Conservation (phyloP, 2,329 filamentous ascomycete species). For the Alternaria novae-zelandiae region DNA sequence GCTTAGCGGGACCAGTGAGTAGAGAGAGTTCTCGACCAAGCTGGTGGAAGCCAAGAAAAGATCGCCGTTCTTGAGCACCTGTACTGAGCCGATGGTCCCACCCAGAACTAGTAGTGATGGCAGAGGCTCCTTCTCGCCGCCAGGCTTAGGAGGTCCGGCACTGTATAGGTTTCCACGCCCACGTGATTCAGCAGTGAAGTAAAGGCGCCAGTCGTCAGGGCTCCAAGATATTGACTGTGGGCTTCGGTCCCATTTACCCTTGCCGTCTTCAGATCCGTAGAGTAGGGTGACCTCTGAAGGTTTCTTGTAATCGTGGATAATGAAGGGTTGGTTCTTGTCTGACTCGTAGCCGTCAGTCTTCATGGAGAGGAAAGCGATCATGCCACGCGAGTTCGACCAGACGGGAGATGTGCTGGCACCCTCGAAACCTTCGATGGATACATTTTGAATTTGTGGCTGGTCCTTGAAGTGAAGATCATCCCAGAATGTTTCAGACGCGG, state of each 20-base stretch:
- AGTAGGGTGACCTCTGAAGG: conserved; percentile 64
- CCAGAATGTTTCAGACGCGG: conserved; percentile 65
- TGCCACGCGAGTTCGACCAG: conserved; percentile 75
- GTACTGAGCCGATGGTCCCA: conserved; percentile 53
- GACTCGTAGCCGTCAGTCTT: conserved; percentile 77
- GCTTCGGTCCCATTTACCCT: conserved; percentile 65
- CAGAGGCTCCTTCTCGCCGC: conserved; percentile 16
- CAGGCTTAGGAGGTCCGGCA: conserved; percentile 17
- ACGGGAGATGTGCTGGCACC: conserved; percentile 71
- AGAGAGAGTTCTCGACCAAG: conserved; percentile 74
- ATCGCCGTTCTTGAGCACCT: conserved; percentile 57
- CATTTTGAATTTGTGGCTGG: conserved; percentile 53
- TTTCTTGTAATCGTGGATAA: conserved; percentile 67
- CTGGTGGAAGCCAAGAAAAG: conserved; percentile 73
- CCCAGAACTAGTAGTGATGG: conserved; percentile 42
- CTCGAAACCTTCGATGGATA: conserved; percentile 64
- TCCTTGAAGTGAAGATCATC: conserved; percentile 18
- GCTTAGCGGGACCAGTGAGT: conserved; percentile 60
- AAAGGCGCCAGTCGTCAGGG: conserved; percentile 64
- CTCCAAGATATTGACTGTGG: conserved; percentile 60
- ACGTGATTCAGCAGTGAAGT: conserved; percentile 75
- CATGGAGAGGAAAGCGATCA: conserved; percentile 82
- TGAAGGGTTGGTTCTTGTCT: conserved; percentile 73
- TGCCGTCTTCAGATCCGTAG: conserved; percentile 66
- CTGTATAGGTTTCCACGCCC: conserved; percentile 68